Percentiles rank a stretch among this genome's conserved stretches.
Conservation (phyloP, 495 filamentous ascomycete species). For the Tuber umbilicatum region DNA sequence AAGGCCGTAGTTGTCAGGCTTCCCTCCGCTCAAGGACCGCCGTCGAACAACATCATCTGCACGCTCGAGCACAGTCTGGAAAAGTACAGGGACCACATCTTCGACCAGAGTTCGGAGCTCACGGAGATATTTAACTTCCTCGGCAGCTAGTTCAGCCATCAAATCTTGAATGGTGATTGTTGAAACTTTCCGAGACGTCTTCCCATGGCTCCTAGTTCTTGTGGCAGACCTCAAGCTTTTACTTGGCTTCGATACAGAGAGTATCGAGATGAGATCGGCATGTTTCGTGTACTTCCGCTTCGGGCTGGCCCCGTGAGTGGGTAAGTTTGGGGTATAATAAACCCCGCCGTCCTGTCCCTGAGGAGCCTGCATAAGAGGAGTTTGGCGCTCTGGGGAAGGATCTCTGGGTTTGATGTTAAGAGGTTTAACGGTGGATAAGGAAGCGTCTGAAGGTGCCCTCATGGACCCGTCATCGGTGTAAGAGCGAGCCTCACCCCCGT, state of each 20-base stretch:
- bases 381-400: slow-evolving; percentile 18
- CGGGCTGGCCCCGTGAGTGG: slow-evolving; percentile 42
- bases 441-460: slow-evolving; percentile 35
- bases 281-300: slow-evolving; percentile 82
- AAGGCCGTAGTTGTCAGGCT: slow-evolving; percentile 45
- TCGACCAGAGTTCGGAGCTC: slow-evolving; percentile 91
- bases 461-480: slow-evolving; percentile 15
- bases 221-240: slow-evolving; percentile 60
- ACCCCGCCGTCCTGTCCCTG: slow-evolving; percentile 13
- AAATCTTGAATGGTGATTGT: slow-evolving; percentile 65
- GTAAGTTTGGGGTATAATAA: slow-evolving; percentile 23
- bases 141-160: slow-evolving; percentile 69
- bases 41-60: slow-evolving; percentile 44
- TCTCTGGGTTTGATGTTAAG: slow-evolving; percentile 34
- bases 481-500: slow-evolving; percentile 24
- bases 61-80: slow-evolving; percentile 75
- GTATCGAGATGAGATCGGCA: slow-evolving; percentile 84
- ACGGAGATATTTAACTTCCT: slow-evolving; percentile 84
- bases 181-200: slow-evolving; percentile 54
- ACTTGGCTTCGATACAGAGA: slow-evolving; percentile 66
- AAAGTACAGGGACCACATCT: slow-evolving; percentile 88
- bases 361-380: slow-evolving; percentile 6
- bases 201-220: slow-evolving; percentile 52
- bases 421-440: slow-evolving; percentile 38
- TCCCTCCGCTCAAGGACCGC: slow-evolving; percentile 48